These are phyloP conservation scores for Botryotinia narcissicola DNA, from an alignment of 2,329 filamentous ascomycete species.

Conservation along the genomic window DNA sequence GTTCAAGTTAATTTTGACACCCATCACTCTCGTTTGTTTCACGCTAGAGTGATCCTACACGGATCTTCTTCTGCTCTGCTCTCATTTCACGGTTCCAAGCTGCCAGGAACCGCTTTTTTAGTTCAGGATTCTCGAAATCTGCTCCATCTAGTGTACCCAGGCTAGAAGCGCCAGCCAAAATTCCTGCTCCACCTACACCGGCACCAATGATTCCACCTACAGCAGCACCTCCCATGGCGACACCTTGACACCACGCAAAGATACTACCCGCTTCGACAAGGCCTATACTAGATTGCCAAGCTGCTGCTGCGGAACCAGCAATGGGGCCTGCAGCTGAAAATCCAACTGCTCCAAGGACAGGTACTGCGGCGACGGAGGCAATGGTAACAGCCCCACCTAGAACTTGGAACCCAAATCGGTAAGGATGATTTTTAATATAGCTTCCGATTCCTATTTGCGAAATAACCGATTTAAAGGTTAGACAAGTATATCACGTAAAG, in stretches of 20 bases:
- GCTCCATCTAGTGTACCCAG: neutral
- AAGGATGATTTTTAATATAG: slow-evolving; percentile 8
- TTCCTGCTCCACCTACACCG: neutral
- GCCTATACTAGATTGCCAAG: slow-evolving; percentile 34
- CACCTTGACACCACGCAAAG: slow-evolving; percentile 37
- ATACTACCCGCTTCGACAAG: slow-evolving; percentile 34
- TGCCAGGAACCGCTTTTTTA: neutral
- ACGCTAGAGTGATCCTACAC: neutral
- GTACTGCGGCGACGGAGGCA: neutral
- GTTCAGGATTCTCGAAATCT: neutral
- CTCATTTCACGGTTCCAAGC: slow-evolving; percentile 1
- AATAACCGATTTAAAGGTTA: neutral
- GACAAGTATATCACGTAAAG: neutral
- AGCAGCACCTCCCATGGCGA: slow-evolving; percentile 7
- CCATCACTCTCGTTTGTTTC: neutral
- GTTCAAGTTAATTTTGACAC: neutral
- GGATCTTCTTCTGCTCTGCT: slow-evolving; percentile 3
- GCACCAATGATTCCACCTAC: neutral
- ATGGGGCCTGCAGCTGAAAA: slow-evolving; percentile 31
- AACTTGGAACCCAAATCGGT: slow-evolving; percentile 5
- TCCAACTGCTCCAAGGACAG: slow-evolving; percentile 25
- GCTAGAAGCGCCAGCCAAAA: neutral
- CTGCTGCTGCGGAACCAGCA: slow-evolving; percentile 31
- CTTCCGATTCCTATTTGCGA: neutral
- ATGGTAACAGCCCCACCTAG: neutral